phyloP scores from a whole-genome alignment of 768 basidiomycete species.

The Russula emetica region DNA sequence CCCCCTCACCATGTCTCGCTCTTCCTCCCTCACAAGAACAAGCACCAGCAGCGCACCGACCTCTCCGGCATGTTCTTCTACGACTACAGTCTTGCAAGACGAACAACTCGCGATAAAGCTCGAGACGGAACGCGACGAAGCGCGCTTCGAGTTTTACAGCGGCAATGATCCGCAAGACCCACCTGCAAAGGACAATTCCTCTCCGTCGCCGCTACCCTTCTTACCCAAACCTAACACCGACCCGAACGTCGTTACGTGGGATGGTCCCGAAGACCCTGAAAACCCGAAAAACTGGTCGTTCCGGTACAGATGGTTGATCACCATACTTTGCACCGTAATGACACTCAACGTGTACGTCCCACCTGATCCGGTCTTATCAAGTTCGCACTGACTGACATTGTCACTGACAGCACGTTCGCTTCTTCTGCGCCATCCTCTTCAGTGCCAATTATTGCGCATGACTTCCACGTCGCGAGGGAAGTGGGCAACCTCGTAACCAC shows the following conservation, averaged over 20 bases:
- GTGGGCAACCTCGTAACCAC: slow-evolving; percentile 29
- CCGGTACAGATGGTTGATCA: slow-evolving; percentile 24
- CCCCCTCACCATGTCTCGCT: not conserved
- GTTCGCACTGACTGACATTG: not conserved
- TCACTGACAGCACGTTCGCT: slow-evolving; percentile 27
- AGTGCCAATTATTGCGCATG: slow-evolving; percentile 6
- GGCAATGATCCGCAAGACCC: not conserved
- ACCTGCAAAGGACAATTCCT: not conserved
- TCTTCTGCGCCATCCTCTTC: slow-evolving; percentile 30
- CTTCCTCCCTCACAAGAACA: not conserved
- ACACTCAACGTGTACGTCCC: slow-evolving; percentile 25
- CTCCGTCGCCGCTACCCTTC: not conserved
- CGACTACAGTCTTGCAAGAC: not conserved
- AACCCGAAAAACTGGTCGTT: slow-evolving; percentile 29
- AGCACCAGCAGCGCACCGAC: no score
- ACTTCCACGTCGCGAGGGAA: slow-evolving; percentile 28
- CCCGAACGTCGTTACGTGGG: slow-evolving; percentile 23
- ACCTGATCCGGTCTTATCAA: no score
- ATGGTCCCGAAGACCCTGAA: slow-evolving; percentile 20
- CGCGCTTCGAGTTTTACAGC: not conserved
- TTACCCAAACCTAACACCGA: slow-evolving; percentile 12
- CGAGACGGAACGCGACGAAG: not conserved
- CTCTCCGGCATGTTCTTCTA: not conserved
- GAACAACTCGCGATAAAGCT: not conserved
- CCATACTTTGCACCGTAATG: slow-evolving; percentile 2